Conservation (phyloP, 768 basidiomycete species). For the Tylopilus vinaceipallidus region DNA sequence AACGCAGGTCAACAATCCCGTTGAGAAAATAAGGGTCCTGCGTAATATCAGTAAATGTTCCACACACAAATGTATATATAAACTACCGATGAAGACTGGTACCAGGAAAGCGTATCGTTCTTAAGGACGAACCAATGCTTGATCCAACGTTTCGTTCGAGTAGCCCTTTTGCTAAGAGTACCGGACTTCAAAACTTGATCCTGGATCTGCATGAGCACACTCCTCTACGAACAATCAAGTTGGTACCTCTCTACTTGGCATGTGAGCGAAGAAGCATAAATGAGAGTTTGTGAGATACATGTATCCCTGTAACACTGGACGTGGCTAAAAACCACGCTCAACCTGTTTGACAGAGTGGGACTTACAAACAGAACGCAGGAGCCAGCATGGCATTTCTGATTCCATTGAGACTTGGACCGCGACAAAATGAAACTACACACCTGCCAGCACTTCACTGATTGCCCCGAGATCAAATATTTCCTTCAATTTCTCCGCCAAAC, state of each 20-base stretch:
- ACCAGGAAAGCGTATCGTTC: slow-evolving; percentile 97
- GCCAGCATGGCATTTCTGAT: slow-evolving; percentile 90
- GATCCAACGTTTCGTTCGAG: slow-evolving; percentile 87
- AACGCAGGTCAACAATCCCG: slow-evolving; percentile 93
- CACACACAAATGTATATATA: neutral
- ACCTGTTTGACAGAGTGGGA: slow-evolving; percentile 17
- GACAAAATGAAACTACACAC: slow-evolving; percentile 38
- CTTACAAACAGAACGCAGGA: slow-evolving; percentile 86
- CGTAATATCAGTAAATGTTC: slow-evolving; percentile 3
- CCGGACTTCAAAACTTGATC: slow-evolving; percentile 94
- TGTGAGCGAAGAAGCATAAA: slow-evolving; percentile 95
- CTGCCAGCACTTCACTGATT: slow-evolving; percentile 82
- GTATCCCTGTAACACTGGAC: slow-evolving; percentile 88
- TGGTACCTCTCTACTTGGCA: slow-evolving; percentile 83
- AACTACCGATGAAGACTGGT: slow-evolving; percentile 84
- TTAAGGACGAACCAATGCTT: slow-evolving; percentile 97
- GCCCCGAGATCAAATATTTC: slow-evolving; percentile 83
- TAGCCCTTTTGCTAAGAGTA: slow-evolving; percentile 81
- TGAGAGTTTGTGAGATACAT: slow-evolving; percentile 95
- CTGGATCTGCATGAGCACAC: slow-evolving; percentile 39
- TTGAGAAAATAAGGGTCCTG: slow-evolving; percentile 98
- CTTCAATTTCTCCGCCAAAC: slow-evolving; percentile 82
- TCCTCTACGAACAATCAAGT: neutral
- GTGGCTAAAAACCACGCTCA: slow-evolving; percentile 1
- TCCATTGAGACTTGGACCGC: slow-evolving; percentile 3